phyloP scores from a whole-genome alignment of 345 rosid species.

The Eucalyptus fibrosa region DNA sequence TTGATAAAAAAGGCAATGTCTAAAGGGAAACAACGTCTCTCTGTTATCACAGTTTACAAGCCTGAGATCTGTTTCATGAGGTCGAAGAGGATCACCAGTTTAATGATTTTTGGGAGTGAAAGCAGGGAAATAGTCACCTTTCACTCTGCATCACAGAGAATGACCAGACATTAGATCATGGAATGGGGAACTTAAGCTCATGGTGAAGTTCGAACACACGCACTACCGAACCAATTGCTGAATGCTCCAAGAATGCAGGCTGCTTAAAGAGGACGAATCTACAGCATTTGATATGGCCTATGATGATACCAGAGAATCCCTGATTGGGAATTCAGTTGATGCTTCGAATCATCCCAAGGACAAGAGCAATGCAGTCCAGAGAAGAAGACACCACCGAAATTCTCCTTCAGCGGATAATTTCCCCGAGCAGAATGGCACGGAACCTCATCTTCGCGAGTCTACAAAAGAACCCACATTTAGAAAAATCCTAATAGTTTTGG shows the following conservation, averaged over 20 bases:
- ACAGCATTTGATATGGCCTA: constrained; percentile 8
- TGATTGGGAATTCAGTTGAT: constrained; percentile 5
- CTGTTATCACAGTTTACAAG: background rate
- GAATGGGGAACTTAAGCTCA: too few species aligned
- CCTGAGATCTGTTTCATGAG: background rate
- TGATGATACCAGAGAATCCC: constrained; percentile 12
- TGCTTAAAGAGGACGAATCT: background rate
- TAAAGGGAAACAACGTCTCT: background rate
- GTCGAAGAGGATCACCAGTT: background rate
- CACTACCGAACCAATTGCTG: background rate
- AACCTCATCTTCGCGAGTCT: background rate
- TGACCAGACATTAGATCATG: background rate
- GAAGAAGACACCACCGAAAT: constrained; percentile 6
- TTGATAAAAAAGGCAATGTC: background rate
- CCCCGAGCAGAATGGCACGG: background rate
- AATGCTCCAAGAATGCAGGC: background rate
- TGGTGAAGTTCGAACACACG: background rate
- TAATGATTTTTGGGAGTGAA: background rate
- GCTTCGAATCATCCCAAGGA: background rate
- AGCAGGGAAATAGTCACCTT: background rate
- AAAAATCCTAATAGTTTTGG: constrained; percentile 5
- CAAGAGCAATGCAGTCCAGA: constrained; percentile 4
- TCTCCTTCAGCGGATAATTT: background rate
- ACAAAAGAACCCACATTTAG: constrained; percentile 4
- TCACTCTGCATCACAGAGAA: background rate